Conservation (phyloP, 305 asterid genomes). For the Fraxinus latifolia region DNA sequence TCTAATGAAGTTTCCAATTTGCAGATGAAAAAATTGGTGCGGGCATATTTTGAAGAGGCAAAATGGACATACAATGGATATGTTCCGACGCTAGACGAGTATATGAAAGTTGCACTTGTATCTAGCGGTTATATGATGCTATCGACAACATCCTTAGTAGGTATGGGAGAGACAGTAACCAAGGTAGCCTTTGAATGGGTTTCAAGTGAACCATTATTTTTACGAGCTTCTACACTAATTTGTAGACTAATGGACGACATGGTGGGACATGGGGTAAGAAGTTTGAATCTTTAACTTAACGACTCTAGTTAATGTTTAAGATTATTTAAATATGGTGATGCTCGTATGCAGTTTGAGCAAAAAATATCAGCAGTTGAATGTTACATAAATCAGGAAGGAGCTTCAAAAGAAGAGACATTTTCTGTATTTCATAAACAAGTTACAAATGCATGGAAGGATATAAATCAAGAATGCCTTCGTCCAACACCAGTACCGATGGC, state of each 20-base stretch:
- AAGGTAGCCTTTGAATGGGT: neutral
- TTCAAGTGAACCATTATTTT: conserved; percentile 13
- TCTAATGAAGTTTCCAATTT: neutral
- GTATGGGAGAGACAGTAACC: neutral
- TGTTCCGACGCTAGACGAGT: conserved; percentile 23
- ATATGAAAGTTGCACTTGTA: conserved; percentile 22
- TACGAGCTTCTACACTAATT: conserved; percentile 12
- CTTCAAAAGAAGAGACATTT: conserved; percentile 13
- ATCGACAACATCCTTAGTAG: neutral
- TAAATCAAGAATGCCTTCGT: conserved; percentile 15
- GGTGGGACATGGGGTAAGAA: conserved; percentile 20
- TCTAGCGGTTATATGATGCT: conserved; percentile 18
- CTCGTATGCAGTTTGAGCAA: neutral
- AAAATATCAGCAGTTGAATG: conserved; percentile 4
- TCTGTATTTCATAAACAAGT: conserved; percentile 2
- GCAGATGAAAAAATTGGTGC: conserved; percentile 27
- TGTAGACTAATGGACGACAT: conserved; percentile 28
- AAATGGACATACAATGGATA: conserved; percentile 1
- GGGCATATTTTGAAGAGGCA: conserved; percentile 16
- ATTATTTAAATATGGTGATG: no score
- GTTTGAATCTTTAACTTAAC: neutral
- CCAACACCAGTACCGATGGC: neutral
- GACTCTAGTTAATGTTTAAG: no score
- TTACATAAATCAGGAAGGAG: conserved; percentile 16
- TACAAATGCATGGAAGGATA: conserved; percentile 21